phyloP scores from a whole-genome alignment of 75 land plant species.

The Pinus albicaulis region DNA sequence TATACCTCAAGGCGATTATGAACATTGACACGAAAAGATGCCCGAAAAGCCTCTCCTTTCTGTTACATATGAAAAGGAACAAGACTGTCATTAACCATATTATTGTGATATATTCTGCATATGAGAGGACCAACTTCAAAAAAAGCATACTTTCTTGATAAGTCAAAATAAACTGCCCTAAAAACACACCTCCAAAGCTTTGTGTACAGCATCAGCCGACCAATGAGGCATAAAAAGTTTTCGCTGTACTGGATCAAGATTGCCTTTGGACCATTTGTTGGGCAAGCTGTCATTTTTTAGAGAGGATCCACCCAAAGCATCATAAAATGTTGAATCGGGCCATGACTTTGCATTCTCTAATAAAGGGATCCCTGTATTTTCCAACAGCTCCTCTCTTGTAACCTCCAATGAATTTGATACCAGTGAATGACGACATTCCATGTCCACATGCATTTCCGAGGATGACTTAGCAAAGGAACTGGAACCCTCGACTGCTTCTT shows the following conservation, averaged over 20 bases:
- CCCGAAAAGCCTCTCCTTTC: conserved; percentile 57
- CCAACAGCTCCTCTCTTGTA: neutral
- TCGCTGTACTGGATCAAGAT: neutral
- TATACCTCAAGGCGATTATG: conserved; percentile 59
- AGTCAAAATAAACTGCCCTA: neutral
- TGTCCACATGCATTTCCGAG: neutral
- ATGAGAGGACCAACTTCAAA: neutral
- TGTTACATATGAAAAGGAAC: conserved; percentile 19
- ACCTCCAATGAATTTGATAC: neutral
- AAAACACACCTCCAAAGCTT: conserved; percentile 43
- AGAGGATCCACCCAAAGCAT: neutral
- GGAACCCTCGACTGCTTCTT: neutral
- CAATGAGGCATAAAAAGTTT: conserved; percentile 36
- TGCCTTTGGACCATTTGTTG: neutral
- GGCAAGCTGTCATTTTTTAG: neutral
- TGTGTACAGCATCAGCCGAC: conserved; percentile 28
- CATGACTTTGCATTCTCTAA: neutral
- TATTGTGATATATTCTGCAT: neutral
- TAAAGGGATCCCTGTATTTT: neutral
- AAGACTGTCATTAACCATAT: neutral
- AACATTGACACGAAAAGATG: conserved; percentile 68
- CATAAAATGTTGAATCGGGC: neutral
- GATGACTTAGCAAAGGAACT: neutral
- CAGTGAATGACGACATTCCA: neutral
- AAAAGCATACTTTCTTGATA: neutral